Evolutionary conservation across 1,284 basidiomycete genomes (phyloP).

Genomic region (Volvariella surrecta): DNA sequence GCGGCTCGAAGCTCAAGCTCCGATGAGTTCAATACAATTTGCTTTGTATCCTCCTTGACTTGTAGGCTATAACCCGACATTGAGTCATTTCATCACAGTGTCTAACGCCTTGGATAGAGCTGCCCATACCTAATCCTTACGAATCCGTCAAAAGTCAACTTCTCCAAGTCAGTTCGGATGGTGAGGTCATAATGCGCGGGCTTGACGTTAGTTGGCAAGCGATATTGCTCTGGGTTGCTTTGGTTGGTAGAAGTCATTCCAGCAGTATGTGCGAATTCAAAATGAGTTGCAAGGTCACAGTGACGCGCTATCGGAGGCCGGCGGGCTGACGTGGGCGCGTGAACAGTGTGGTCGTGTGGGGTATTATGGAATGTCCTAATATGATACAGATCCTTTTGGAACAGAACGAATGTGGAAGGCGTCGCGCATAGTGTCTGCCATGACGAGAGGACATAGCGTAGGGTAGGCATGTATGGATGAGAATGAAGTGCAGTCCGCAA

Average conservation of each 20-base stretch:
- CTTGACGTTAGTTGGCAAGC: conserved; percentile 36
- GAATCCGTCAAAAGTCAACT: conserved; percentile 67
- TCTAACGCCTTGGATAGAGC: background rate
- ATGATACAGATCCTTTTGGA: too few relatives aligned
- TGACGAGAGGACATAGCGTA: too few relatives aligned
- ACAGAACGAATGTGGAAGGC: too few relatives aligned
- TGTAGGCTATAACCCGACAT: conserved; percentile 47
- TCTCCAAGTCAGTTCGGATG: conserved; percentile 77
- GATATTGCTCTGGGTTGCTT: background rate
- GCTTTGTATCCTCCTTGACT: conserved; percentile 56
- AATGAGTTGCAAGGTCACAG: conserved; percentile 10
- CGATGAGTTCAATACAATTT: conserved; percentile 67
- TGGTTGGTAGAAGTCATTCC: conserved; percentile 8
- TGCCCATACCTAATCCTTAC: conserved; percentile 59
- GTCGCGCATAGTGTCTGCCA: too few relatives aligned
- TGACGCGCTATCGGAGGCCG: conserved; percentile 4
- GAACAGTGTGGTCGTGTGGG: too few relatives aligned
- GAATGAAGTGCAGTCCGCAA: too few relatives aligned
- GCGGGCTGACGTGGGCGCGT: too few relatives aligned
- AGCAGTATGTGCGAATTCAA: conserved; percentile 12
- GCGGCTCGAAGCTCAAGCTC: conserved; percentile 67
- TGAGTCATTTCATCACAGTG: too few relatives aligned
- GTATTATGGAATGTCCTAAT: too few relatives aligned
- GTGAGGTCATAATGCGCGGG: conserved; percentile 81
- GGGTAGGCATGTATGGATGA: too few relatives aligned